Percentiles rank a stretch among this genome's conserved stretches.
phyloP scores from a whole-genome alignment of 2,329 filamentous ascomycete species.

The Claviceps cyperi region DNA sequence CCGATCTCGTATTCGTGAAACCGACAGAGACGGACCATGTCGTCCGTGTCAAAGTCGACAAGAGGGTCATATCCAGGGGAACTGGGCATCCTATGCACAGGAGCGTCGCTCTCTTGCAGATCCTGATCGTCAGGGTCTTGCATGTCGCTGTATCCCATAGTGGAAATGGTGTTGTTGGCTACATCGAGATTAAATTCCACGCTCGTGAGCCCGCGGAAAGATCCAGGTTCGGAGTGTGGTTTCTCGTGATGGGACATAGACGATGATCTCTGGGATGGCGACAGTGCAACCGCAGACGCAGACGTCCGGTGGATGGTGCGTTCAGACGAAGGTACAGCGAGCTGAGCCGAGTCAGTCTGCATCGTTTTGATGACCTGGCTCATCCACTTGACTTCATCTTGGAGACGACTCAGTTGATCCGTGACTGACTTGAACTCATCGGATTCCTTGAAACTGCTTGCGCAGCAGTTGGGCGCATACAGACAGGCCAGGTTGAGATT shows the following conservation, averaged over 20 bases:
- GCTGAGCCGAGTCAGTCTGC: slow-evolving; percentile 36
- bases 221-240: slow-evolving; percentile 39
- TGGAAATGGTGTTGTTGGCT: slow-evolving; percentile 73
- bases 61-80: slow-evolving; percentile 52
- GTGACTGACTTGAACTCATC: slow-evolving; percentile 80
- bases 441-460: slow-evolving; percentile 78
- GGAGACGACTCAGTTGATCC: slow-evolving; percentile 56
- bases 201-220: slow-evolving; percentile 76
- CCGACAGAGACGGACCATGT: slow-evolving; percentile 63
- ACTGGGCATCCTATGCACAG: slow-evolving; percentile 10
- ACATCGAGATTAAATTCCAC: slow-evolving; percentile 74
- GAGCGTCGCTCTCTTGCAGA: slow-evolving; percentile 9
- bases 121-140: slow-evolving; percentile 49
- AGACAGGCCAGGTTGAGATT: slow-evolving; percentile 52
- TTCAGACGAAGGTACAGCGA: slow-evolving; percentile 28
- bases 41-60: slow-evolving; percentile 62
- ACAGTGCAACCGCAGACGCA: slow-evolving; percentile 21
- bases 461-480: slow-evolving; percentile 52
- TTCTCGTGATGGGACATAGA: slow-evolving; percentile 26
- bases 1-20: slow-evolving; percentile 84
- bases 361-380: slow-evolving; percentile 58
- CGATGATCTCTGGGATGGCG: slow-evolving; percentile 27
- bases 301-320: slow-evolving; percentile 21
- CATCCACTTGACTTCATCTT: slow-evolving; percentile 71
- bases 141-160: slow-evolving; percentile 67